Base-by-base conservation (phyloP, 2,329 filamentous ascomycete species). In the Endothia cerciana region DNA sequence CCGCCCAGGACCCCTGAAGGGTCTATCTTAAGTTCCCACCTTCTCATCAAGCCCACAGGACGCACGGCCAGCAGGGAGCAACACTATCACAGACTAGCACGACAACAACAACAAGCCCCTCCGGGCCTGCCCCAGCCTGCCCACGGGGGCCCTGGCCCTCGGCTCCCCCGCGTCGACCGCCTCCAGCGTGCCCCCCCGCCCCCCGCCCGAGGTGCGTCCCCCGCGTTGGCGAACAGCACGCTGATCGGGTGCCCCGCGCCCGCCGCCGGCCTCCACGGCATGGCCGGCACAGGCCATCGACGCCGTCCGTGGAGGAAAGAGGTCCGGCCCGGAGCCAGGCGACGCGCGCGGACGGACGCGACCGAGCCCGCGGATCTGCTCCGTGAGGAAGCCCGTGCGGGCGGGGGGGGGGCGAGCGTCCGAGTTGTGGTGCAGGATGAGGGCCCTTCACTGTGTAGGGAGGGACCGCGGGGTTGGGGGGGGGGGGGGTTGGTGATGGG, bases 191-290 rank as follows among this genome's bases (percentile, higher is more conserved):
- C 65, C 63, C 6, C 65, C 65, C 19, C 65, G 65, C 59, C 65
- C 62, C 60, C 30, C 56, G 57, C 3, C 41, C 51, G 1, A 57
- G 38, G 30, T 60, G 60, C 5, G 65, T 67, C 11, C 65, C n/a
- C 65, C 7, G 63, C 63, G 53, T 65, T 65, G 53, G 59, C 62
- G 59, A 67, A 65, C 30, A 67, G 47, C 17, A 67, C 65, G 45
- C 57, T 67, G 59, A 67, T 41, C 51, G 22, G 65, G 40, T 15
- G 8, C 25, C 25, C 8, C 3, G 25, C 7, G 40, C 57, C 36
- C 15, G 28, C 57, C 36, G 38, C n/a, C 40, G 36, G 38, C 55
- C 55, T 28, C 10, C 7, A 15, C 6, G 40, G 57, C 57, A 17
- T 36, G n/a, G 40, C 22, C 25, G 40, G 57, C 28, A 25, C 40